These are phyloP conservation scores for Pseudotulostoma volvatum DNA, from an alignment of 495 filamentous ascomycete species.

Conservation along the genomic window DNA sequence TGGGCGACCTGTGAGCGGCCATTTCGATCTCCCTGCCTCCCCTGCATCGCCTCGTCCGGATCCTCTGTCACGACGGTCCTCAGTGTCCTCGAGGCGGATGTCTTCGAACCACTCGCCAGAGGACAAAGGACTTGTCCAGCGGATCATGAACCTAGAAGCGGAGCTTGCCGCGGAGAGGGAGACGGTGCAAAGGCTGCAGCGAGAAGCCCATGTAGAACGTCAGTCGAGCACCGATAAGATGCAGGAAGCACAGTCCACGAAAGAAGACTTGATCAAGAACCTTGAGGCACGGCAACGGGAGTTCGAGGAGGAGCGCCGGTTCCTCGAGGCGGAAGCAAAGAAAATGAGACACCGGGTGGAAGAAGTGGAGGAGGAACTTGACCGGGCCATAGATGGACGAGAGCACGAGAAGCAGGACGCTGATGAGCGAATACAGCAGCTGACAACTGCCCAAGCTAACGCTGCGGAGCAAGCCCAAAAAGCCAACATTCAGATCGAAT, in stretches of 20 bases:
- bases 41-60: slow-evolving; percentile 39
- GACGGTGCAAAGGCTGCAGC: slow-evolving; percentile 34
- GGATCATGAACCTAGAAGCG: slow-evolving; percentile 64
- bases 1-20: slow-evolving; percentile 50
- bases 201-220: slow-evolving; percentile 47
- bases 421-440: slow-evolving; percentile 49
- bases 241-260: slow-evolving; percentile 75
- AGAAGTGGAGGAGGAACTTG: slow-evolving; percentile 78
- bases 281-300: slow-evolving; percentile 82
- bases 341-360: slow-evolving; percentile 60
- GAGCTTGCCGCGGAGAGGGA: slow-evolving; percentile 57
- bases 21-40: slow-evolving; percentile 40
- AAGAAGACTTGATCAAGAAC: slow-evolving; percentile 86
- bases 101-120: slow-evolving; percentile 50
- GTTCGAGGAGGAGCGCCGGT: slow-evolving; percentile 68
- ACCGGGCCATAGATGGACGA: slow-evolving; percentile 62
- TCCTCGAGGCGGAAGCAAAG: slow-evolving; percentile 61
- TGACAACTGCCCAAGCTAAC: slow-evolving; percentile 48
- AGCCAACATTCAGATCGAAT: slow-evolving; percentile 36
- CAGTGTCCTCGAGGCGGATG: slow-evolving; percentile 46
- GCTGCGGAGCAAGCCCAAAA: slow-evolving; percentile 40
- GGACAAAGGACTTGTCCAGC: slow-evolving; percentile 47
- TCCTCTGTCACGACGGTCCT: slow-evolving; percentile 41
- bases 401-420: slow-evolving; percentile 57
- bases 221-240: slow-evolving; percentile 50